Percentiles rank a stretch among this genome's conserved stretches.
Conservation (phyloP, 805 yeast genomes). For the Teunomyces cretensis region DNA sequence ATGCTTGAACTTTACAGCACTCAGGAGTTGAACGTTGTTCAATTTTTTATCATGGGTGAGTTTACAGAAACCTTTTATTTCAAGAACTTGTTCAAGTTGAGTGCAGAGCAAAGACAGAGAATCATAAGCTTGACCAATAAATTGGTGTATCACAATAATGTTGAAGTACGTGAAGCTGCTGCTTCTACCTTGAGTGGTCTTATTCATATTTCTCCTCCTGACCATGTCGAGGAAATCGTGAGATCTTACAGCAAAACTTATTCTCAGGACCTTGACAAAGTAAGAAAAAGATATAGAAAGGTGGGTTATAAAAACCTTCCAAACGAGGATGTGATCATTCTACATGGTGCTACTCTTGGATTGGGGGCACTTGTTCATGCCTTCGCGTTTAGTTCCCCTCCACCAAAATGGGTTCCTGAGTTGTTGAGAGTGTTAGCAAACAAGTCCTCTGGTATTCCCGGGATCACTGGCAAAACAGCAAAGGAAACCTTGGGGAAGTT, state of each 20-base stretch:
- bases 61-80: constrained; percentile 72
- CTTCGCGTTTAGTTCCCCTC: constrained; percentile 87
- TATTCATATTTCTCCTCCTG: constrained; percentile 61
- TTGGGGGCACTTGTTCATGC: constrained; percentile 86
- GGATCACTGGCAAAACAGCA: constrained; percentile 79
- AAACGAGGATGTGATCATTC: constrained; percentile 40
- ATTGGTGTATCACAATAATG: constrained; percentile 59
- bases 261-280: constrained; percentile 32
- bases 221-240: constrained; percentile 44
- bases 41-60: constrained; percentile 62
- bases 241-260: constrained; percentile 33
- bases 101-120: constrained; percentile 42
- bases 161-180: constrained; percentile 75
- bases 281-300: constrained; percentile 44
- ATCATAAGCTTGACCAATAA: constrained; percentile 53
- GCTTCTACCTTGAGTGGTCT: constrained; percentile 77
- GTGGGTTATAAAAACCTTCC: constrained; percentile 35
- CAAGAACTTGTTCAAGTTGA: constrained; percentile 59
- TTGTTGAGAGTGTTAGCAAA: constrained; percentile 68
- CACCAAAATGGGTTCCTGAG: constrained; percentile 85
- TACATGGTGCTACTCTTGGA: constrained; percentile 89
- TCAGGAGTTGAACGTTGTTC: constrained; percentile 40
- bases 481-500: constrained; percentile 79
- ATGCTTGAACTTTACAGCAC: constrained; percentile 41
- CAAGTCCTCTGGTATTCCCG: constrained; percentile 70